Conservation (phyloP, 2,329 filamentous ascomycete species). For the Claviceps fusiformis region DNA sequence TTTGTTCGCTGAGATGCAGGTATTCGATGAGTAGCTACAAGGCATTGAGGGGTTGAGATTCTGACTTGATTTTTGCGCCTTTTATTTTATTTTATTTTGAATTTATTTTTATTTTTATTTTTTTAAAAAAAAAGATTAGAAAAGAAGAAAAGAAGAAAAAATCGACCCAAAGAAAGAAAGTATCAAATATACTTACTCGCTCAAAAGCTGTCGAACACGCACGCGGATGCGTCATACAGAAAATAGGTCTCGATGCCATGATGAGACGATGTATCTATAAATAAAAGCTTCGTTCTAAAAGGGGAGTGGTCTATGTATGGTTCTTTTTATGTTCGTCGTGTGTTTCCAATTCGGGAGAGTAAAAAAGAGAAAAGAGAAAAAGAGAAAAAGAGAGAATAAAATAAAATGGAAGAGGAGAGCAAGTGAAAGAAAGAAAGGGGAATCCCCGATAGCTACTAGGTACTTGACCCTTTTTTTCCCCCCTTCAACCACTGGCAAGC, state of each 20-base stretch:
- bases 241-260: conserved; percentile 43
- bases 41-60: too few relatives aligned
- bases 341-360: too few relatives aligned
- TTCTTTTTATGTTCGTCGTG: neutral
- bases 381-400: neutral
- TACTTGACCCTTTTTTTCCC: neutral
- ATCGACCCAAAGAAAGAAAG: too few relatives aligned
- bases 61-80: neutral
- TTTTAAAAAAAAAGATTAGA: too few relatives aligned
- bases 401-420: neutral
- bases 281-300: neutral
- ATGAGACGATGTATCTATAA: neutral
- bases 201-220: conserved; percentile 97
- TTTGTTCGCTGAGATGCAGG: too few relatives aligned
- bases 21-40: too few relatives aligned
- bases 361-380: neutral
- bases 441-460: too few relatives aligned
- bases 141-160: too few relatives aligned
- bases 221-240: conserved; percentile 85
- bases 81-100: too few relatives aligned
- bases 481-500: neutral
- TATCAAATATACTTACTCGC: conserved; percentile 44
- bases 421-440: neutral
- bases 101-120: neutral
- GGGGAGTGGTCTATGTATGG: neutral